A percentile compares a stretch with the other conserved stretches of the same genome.
Conservation (phyloP, 257 asterid genomes). For the Lycium barbarum region DNA sequence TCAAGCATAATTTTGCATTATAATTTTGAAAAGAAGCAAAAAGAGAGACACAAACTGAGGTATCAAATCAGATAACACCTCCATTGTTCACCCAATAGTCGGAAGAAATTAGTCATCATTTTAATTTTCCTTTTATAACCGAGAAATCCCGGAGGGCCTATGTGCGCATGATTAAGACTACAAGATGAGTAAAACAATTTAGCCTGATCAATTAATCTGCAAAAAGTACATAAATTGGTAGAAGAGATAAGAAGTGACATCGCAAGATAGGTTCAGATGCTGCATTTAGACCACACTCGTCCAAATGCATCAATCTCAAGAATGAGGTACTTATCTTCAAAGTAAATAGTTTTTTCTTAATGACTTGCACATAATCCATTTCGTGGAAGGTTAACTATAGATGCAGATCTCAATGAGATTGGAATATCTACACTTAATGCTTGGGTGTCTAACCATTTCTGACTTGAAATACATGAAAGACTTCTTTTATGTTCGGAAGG, state of each 20-base stretch:
- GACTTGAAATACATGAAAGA: background rate
- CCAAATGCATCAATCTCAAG: background rate
- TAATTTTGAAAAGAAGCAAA: constrained; percentile 16
- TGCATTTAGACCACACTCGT: background rate
- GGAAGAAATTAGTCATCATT: background rate
- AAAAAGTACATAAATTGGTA: background rate
- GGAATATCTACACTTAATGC: background rate
- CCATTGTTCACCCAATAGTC: background rate
- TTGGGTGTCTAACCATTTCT: background rate
- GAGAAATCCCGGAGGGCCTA: background rate
- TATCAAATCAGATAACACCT: background rate
- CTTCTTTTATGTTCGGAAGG: background rate
- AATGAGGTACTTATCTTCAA: background rate
- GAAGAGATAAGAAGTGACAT: background rate
- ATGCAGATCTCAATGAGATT: background rate
- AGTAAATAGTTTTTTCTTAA: background rate
- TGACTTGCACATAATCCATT: background rate
- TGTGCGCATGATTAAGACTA: background rate
- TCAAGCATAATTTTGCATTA: background rate
- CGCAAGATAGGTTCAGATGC: background rate
- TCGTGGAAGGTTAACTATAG: background rate
- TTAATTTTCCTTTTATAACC: background rate
- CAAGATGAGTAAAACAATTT: background rate
- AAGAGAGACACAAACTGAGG: background rate
- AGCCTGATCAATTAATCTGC: background rate